Percentiles rank a stretch among this genome's conserved stretches.
Conservation (phyloP, 2,329 filamentous ascomycete genomes). For the Trichoderma hamatum region DNA sequence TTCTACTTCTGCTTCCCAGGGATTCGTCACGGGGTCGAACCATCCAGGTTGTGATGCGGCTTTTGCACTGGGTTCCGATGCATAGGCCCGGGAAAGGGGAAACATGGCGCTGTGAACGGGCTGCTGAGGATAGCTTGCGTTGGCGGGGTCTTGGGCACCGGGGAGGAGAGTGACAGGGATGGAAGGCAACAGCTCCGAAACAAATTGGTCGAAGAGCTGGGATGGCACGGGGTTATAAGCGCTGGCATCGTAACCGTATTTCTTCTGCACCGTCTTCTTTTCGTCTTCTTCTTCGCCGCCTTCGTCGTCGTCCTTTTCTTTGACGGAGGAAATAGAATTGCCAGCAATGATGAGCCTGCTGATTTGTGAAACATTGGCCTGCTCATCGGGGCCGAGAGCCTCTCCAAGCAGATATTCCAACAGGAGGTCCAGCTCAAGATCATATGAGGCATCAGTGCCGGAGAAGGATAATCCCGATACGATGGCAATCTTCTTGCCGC, state of each 20-base stretch:
- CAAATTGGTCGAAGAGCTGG: slow-evolving; percentile 79
- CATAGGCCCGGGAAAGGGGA: slow-evolving; percentile 71
- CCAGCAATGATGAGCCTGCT: slow-evolving; percentile 88
- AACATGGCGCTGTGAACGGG: slow-evolving; percentile 93
- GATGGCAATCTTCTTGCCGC: slow-evolving; percentile 71
- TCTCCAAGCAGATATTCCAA: slow-evolving; percentile 89
- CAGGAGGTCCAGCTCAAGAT: slow-evolving; percentile 74
- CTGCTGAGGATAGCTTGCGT: slow-evolving; percentile 88
- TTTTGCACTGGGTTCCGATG: slow-evolving; percentile 46
- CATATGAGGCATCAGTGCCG: slow-evolving; percentile 70
- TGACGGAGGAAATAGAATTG: slow-evolving; percentile 73
- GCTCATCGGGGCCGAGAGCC: slow-evolving; percentile 62
- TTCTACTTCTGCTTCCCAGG: slow-evolving; percentile 87
- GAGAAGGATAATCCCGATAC: slow-evolving; percentile 87
- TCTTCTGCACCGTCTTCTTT: slow-evolving; percentile 64
- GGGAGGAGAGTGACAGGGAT: slow-evolving; percentile 89
- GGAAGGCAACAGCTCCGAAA: slow-evolving; percentile 78
- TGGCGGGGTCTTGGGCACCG: slow-evolving; percentile 82
- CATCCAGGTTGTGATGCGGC: slow-evolving; percentile 60
- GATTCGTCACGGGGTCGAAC: slow-evolving; percentile 90
- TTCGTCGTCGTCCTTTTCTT: slow-evolving; percentile 41
- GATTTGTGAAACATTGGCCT: slow-evolving; percentile 66
- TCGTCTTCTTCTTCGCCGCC: slow-evolving; percentile 31
- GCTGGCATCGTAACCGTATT: slow-evolving; percentile 92
- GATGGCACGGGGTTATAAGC: slow-evolving; percentile 87